Evolutionary conservation across 139 green algal genomes (phyloP).

Genomic region (Trebouxia sp.): DNA sequence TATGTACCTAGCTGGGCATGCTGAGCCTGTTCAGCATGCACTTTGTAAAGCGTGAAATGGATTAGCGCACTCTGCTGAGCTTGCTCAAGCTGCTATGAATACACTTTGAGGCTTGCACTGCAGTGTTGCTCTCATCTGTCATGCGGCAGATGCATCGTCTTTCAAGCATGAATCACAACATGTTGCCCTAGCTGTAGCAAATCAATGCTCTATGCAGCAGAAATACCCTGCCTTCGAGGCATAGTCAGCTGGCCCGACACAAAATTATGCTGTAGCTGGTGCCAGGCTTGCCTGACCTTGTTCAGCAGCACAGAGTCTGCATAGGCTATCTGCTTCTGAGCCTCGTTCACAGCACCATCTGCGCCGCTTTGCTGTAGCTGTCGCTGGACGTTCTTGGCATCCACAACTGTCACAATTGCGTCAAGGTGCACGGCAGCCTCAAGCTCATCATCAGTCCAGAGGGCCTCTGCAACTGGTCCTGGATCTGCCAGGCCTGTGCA

Average conservation of each 20-base stretch:
- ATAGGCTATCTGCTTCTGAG: slow-evolving; percentile 83
- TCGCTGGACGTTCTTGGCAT: slow-evolving; percentile 68
- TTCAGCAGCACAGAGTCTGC: slow-evolving; percentile 88
- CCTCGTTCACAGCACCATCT: slow-evolving; percentile 71
- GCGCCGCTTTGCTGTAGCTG: slow-evolving; percentile 62
- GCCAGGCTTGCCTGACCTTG: too few species aligned
- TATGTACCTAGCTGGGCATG: too few species aligned
- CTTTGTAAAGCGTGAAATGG: background rate
- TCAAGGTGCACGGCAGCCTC: slow-evolving; percentile 77
- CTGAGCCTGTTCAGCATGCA: too few species aligned
- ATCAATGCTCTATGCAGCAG: background rate
- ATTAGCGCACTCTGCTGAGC: background rate
- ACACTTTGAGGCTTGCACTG: background rate
- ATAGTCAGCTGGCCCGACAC: background rate
- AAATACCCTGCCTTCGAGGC: background rate
- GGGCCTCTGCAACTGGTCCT: slow-evolving; percentile 76
- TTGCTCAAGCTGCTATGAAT: background rate
- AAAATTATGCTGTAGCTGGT: too few species aligned
- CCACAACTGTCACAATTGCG: slow-evolving; percentile 86
- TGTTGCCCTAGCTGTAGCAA: background rate
- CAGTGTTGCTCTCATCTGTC: background rate
- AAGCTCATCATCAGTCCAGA: slow-evolving; percentile 89
- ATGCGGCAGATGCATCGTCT: background rate
- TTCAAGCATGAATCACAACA: too few species aligned
- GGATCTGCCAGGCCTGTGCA: slow-evolving; percentile 82